Evolutionary conservation across 306 rosid species (phyloP).

Genomic region (cucumber (Cucumis sativus)): Cucumber_9930_V3 NC_026659.2:2369501-2370000

Average conservation of each 20-base stretch:
- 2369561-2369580: constrained; percentile 23
- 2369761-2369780: too few species aligned
- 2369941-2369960: too few species aligned
- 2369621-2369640: constrained; percentile 24
- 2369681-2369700: constrained; percentile 25
- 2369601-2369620: constrained; percentile 39
- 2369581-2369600: constrained; percentile 21
- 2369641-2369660: constrained; percentile 36
- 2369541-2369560: constrained; percentile 33
- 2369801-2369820: too few species aligned
- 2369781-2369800: too few species aligned
- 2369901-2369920: too few species aligned
- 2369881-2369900: too few species aligned
- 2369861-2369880: too few species aligned
- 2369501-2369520: constrained; percentile 52
- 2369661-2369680: constrained; percentile 44
- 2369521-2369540: constrained; percentile 38
- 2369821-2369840: too few species aligned
- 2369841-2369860: too few species aligned
- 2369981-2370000: too few species aligned
- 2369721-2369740: constrained; percentile 12
- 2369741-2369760: neutral
- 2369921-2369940: too few species aligned
- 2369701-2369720: constrained; percentile 17
- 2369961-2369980: too few species aligned